Base-by-base conservation (phyloP, 305 asterid species). In the Solanum hybrid region DNA sequence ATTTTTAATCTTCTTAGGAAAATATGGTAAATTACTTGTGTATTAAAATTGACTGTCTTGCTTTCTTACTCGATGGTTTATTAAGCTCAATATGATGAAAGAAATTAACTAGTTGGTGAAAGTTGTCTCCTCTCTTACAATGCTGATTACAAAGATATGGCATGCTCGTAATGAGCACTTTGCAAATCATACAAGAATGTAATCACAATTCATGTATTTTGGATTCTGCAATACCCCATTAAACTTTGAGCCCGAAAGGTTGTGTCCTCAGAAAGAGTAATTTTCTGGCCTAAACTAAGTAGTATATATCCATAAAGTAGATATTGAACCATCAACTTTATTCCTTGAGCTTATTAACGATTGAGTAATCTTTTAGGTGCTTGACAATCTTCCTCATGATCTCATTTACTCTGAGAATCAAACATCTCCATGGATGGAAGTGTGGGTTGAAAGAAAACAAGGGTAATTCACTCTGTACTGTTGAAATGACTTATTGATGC, bases 371-470 rank as follows among this genome's bases (percentile, higher is more conserved):
- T 86, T 87, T 71, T 92, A 97, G 99, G 98, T 98, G 81, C 99
- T 98, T 89, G 99, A 98, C 96, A 98, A 98, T 95, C 99, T 98
- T 92, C 99, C 99, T 33, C 99, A 98, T 57, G 99, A 98, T 92
- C 97, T 98, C 90, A 93, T 97, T 92, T 94, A 95, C 95, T 95
- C 99, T 39, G 92, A 92, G 91, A 90, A 92, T 93, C 99, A 98
- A 94, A 95, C 93, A 78, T 94, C 99, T 20, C 92, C 98, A 64
- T 98, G 99, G 99, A 94, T 91, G 98, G 99, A 98, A 92, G 99
- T 98, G 73, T 98, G 98, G 98, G 97, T 97, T 86, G 96, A 94
- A 92, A 97, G 95, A 90, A 91, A 89, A 90, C 95, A 95, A 88
- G 92, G 95, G 88, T 86, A 86, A 86, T 86, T 86, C 51, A 33